A percentile compares a stretch with the other conserved stretches of the same genome.
These are phyloP conservation scores for Carnegiea gigantea DNA, from an alignment of 179 eudicot species.

Conservation along the genomic window DNA sequence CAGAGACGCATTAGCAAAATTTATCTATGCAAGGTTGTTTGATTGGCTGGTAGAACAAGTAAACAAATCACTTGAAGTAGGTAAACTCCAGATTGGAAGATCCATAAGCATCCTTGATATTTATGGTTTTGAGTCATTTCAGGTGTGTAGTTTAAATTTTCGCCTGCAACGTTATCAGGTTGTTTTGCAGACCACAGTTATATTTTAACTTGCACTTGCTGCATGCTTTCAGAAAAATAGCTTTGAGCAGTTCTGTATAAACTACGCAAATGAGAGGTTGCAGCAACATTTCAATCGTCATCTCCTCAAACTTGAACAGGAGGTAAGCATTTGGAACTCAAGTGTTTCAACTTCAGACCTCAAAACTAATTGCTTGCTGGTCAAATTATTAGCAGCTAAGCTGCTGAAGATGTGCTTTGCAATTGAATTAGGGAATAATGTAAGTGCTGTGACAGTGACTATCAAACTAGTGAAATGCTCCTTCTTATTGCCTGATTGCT, in stretches of 20 bases:
- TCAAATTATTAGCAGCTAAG: background rate
- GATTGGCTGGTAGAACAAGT: slow-evolving; percentile 82
- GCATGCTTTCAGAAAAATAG: slow-evolving; percentile 70
- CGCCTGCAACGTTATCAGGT: too few relatives aligned
- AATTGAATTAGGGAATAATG: background rate
- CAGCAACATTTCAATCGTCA: slow-evolving; percentile 96
- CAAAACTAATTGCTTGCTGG: background rate
- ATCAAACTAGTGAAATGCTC: background rate
- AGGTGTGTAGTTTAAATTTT: slow-evolving; percentile 45
- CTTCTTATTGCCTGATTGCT: background rate
- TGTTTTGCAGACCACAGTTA: background rate
- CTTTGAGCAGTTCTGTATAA: slow-evolving; percentile 92
- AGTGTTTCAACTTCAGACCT: background rate
- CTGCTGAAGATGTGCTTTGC: background rate
- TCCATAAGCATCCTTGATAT: slow-evolving; percentile 90
- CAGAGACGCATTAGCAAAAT: slow-evolving; percentile 94
- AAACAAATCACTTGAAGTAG: slow-evolving; percentile 64
- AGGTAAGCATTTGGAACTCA: slow-evolving; percentile 48
- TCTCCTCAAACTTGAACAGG: slow-evolving; percentile 90
- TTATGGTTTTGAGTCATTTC: slow-evolving; percentile 95
- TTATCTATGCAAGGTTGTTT: slow-evolving; percentile 80
- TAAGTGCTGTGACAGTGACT: background rate
- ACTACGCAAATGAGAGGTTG: slow-evolving; percentile 96
- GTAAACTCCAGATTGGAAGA: slow-evolving; percentile 57
- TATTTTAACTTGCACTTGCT: slow-evolving; percentile 20